A percentile compares a stretch with the other conserved stretches of the same genome.
These are phyloP conservation scores for Opeltia flavorubescens DNA, from an alignment of 495 filamentous ascomycete genomes.

Conservation along the genomic window DNA sequence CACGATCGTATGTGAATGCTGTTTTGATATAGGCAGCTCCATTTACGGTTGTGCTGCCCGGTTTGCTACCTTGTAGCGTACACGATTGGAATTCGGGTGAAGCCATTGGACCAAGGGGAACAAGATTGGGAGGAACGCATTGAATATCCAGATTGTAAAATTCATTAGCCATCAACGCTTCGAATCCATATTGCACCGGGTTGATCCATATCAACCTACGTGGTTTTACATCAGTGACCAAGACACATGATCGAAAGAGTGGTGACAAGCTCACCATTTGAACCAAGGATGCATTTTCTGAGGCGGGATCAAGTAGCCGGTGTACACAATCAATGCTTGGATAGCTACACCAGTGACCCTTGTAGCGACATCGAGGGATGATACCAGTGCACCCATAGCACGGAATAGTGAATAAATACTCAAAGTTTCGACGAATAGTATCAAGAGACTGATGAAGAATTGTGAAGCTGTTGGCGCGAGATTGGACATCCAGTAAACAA, in stretches of 20 bases:
- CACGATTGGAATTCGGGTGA: slow-evolving; percentile 44
- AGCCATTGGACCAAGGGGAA: slow-evolving; percentile 48
- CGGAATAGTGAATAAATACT: slow-evolving; percentile 72
- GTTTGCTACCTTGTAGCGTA: slow-evolving; percentile 38
- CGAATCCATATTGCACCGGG: slow-evolving; percentile 63
- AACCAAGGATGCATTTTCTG: slow-evolving; percentile 69
- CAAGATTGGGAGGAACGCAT: slow-evolving; percentile 40
- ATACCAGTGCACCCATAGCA: slow-evolving; percentile 49
- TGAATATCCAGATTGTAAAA: slow-evolving; percentile 32
- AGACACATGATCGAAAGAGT: too few relatives aligned
- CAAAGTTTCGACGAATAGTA: slow-evolving; percentile 48
- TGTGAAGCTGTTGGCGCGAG: slow-evolving; percentile 57
- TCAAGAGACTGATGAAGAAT: slow-evolving; percentile 67
- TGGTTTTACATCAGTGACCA: neutral
- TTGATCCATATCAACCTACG: slow-evolving; percentile 52
- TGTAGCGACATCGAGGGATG: slow-evolving; percentile 51
- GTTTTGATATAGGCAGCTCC: slow-evolving; percentile 38
- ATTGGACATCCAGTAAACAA: slow-evolving; percentile 45
- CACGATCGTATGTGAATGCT: slow-evolving; percentile 38
- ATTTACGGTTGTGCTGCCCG: slow-evolving; percentile 34
- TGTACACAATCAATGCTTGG: slow-evolving; percentile 59
- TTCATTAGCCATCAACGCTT: slow-evolving; percentile 49
- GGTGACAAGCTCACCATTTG: slow-evolving; percentile 36
- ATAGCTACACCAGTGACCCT: slow-evolving; percentile 50
- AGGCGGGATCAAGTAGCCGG: slow-evolving; percentile 63